These are phyloP conservation scores for Pseudonitzschia multistriata DNA, from an alignment of 108 stramenopile species.

Conservation along the genomic window DNA sequence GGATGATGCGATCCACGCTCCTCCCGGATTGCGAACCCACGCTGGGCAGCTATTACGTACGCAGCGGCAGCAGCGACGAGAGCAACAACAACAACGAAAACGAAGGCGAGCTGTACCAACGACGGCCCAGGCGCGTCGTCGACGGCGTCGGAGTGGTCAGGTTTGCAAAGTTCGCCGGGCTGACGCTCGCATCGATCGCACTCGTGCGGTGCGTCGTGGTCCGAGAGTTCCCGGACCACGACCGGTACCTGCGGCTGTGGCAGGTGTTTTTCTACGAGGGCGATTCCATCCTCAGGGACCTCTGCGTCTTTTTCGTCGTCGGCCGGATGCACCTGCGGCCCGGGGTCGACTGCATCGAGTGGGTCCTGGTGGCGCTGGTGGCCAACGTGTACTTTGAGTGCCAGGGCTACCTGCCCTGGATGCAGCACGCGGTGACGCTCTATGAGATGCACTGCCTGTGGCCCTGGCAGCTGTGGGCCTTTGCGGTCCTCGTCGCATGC, in stretches of 20 bases:
- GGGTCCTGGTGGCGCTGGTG: not conserved
- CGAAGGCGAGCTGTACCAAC: not conserved
- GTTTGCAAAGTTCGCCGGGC: conserved; percentile 48
- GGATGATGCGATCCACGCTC: not conserved
- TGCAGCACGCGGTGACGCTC: conserved; percentile 58
- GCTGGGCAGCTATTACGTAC: not conserved
- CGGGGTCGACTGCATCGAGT: not conserved
- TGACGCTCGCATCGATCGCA: conserved; percentile 43
- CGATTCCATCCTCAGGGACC: conserved; percentile 50
- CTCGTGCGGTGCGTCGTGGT: conserved; percentile 48
- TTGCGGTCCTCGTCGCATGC: conserved; percentile 14
- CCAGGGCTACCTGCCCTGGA: conserved; percentile 38
- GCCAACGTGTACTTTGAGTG: conserved; percentile 41
- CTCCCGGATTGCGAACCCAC: not conserved
- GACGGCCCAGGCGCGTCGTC: not conserved
- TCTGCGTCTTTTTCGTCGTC: conserved; percentile 61
- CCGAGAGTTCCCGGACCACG: conserved; percentile 30
- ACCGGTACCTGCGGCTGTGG: conserved; percentile 36
- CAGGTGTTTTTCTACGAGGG: conserved; percentile 58
- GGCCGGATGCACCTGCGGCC: conserved; percentile 47
- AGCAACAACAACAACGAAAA: not conserved
- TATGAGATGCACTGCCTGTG: conserved; percentile 67
- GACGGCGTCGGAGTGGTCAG: conserved; percentile 11
- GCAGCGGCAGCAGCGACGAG: not conserved
- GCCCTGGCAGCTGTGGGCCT: conserved; percentile 57